phyloP scores from a whole-genome alignment of 768 basidiomycete species.

The Fistulinella prunicolor region DNA sequence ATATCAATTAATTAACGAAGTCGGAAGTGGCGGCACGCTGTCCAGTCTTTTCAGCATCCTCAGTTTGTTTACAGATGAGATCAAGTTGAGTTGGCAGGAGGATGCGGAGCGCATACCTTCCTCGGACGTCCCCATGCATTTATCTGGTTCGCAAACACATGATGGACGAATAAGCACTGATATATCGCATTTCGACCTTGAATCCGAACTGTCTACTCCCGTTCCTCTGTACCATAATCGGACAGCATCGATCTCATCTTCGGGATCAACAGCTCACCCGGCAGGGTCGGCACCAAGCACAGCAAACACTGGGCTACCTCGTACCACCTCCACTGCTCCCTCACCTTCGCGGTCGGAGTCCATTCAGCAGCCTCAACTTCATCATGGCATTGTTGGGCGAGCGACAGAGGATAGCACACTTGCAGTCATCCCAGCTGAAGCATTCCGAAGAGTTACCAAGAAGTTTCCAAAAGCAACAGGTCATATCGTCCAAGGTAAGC shows the following conservation, averaged over 20 bases:
- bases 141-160: constrained; percentile 26
- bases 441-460: constrained; percentile 89
- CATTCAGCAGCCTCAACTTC: constrained; percentile 32
- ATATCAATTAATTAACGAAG: constrained; percentile 94
- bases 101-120: constrained; percentile 34
- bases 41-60: constrained; percentile 97
- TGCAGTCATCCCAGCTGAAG: constrained; percentile 98
- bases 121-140: constrained; percentile 21
- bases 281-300: constrained; percentile 28
- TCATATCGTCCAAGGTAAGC: constrained; percentile 86
- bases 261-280: constrained; percentile 66
- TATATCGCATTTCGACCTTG: constrained; percentile 57
- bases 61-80: constrained; percentile 92
- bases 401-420: constrained; percentile 93
- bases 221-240: constrained; percentile 36
- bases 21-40: constrained; percentile 91
- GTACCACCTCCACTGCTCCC: constrained; percentile 14
- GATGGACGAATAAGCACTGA: constrained; percentile 56
- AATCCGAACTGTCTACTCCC: constrained; percentile 24
- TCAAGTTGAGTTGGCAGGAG: constrained; percentile 90
- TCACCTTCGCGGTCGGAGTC: constrained; percentile 28
- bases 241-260: constrained; percentile 62
- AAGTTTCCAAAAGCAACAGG: constrained; percentile 97
- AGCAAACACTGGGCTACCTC: constrained; percentile 4
- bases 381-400: constrained; percentile 82